phyloP scores from a whole-genome alignment of 768 basidiomycete genomes.

The Krasilnikovozyma curviuscula region DNA sequence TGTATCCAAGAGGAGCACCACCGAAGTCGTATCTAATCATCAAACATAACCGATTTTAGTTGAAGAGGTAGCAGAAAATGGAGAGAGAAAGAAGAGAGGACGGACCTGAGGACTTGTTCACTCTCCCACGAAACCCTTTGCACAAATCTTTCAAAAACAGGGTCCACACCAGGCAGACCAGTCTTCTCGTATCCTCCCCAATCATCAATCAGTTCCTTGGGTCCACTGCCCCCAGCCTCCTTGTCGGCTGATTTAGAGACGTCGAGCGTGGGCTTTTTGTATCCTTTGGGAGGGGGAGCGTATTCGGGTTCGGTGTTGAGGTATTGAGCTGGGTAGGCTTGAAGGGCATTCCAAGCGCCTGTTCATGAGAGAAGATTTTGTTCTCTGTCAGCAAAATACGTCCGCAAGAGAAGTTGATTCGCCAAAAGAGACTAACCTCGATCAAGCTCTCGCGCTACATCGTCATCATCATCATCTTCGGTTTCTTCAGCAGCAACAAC shows the following conservation, averaged over 20 bases:
- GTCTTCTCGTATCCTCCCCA: conserved; percentile 55
- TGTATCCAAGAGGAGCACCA: conserved; percentile 66
- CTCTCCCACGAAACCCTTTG: conserved; percentile 49
- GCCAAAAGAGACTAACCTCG: background rate
- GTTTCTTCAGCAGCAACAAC: conserved; percentile 14
- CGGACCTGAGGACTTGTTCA: conserved; percentile 72
- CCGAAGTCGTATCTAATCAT: conserved; percentile 59
- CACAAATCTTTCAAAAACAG: conserved; percentile 67
- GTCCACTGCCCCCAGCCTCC: background rate
- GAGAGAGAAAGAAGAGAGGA: conserved; percentile 8
- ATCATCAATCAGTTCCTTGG: conserved; percentile 3
- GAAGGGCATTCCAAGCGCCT: conserved; percentile 1
- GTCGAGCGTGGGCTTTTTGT: conserved; percentile 5
- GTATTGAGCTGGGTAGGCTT: conserved; percentile 15
- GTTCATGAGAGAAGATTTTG: background rate
- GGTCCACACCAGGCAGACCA: conserved; percentile 50
- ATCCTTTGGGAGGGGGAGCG: background rate
- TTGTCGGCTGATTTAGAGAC: background rate
- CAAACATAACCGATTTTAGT: background rate
- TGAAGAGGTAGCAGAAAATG: background rate
- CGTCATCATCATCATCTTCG: conserved; percentile 21
- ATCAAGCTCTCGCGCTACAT: conserved; percentile 15
- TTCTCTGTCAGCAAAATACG: background rate
- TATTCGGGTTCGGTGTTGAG: conserved; percentile 17
- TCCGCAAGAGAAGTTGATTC: too few species aligned